Evolutionary conservation across 2,329 filamentous ascomycete genomes (phyloP), one percentile per base, ranked within the genome.

Genomic region (Fonsecaea nubica): DNA sequence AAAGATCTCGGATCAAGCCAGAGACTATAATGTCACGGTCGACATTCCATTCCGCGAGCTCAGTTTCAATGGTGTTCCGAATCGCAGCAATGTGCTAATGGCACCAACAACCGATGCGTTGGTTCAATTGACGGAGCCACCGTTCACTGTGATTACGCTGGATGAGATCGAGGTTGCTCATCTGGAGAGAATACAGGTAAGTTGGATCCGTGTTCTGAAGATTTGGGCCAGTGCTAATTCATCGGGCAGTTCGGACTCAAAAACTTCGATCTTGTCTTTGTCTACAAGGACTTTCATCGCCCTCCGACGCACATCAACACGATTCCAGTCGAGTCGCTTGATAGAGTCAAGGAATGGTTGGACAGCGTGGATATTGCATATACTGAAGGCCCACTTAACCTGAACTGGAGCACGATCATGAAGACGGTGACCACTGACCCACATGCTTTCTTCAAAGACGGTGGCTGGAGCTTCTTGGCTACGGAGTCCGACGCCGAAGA

Each of bases 361-460:
- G 94, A 99, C 79, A 93, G 90, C 1, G 93, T 95, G 56, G 94
- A 99, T 76, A 96, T 99, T 75, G 90, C 95, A 18, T 98, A 90
- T 82, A 91, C 89, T 12, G 96, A 99, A 79, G 95, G 95, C 64
- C 95, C 94, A 1, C 88, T 99, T 72, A 99, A 99, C 82, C 85
- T 99, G 64, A 98, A 98, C 84, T 99, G 95, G 95, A 91, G 92
- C 10, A 97, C 93, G 15, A 99, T 99, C 76, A 99, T 99, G 93
- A 99, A 99, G 85, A 99, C 95, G 0, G 93, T 99, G 32, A 94
- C 91, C 21, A 89, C 91, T 40, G 93, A 99, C 50, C 92, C 95
- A 1, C 94, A 99, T 77, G 88, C 90, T 73, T 99, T 99, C 87
- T 99, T 97, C 79, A 87, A 86, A 3, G 94, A 98, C 71, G 95